Evolutionary conservation across 495 filamentous ascomycete genomes (phyloP).

Genomic region (Opeltia flavorubescens): DNA sequence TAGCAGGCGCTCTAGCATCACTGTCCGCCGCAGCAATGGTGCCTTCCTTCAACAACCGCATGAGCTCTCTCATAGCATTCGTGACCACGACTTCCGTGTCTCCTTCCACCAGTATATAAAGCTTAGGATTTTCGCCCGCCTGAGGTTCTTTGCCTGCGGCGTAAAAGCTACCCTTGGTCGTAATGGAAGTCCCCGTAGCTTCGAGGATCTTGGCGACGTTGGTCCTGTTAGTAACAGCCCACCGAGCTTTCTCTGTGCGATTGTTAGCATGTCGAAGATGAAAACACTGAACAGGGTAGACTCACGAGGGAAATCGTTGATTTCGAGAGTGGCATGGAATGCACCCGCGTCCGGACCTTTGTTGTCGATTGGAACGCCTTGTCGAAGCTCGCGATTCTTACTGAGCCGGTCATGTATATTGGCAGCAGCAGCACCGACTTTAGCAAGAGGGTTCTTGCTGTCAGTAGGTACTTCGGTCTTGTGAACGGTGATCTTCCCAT

Average conservation of each 20-base stretch:
- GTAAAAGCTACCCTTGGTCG: constrained; percentile 90
- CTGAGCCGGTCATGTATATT: constrained; percentile 79
- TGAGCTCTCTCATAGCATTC: constrained; percentile 83
- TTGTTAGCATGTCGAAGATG: constrained; percentile 15
- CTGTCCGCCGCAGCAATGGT: constrained; percentile 79
- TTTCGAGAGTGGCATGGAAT: constrained; percentile 94
- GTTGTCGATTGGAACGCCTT: constrained; percentile 94
- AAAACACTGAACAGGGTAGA: constrained; percentile 10
- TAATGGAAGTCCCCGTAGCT: constrained; percentile 88
- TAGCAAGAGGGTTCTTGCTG: constrained; percentile 64
- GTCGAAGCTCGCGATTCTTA: constrained; percentile 70
- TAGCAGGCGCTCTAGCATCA: constrained; percentile 62
- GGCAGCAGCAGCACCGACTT: constrained; percentile 70
- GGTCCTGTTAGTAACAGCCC: constrained; percentile 96
- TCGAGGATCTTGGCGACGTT: constrained; percentile 98
- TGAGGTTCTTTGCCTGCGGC: constrained; percentile 64
- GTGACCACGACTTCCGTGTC: constrained; percentile 89
- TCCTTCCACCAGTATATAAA: constrained; percentile 95
- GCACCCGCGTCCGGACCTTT: constrained; percentile 94
- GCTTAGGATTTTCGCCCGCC: constrained; percentile 62
- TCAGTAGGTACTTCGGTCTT: constrained; percentile 46
- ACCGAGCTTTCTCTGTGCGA: constrained; percentile 73
- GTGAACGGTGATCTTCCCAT: constrained; percentile 69
- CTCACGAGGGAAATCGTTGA: constrained; percentile 95
- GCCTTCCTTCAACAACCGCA: constrained; percentile 78